phyloP scores from a whole-genome alignment of 768 basidiomycete species.

The Boletus rex-veris region DNA sequence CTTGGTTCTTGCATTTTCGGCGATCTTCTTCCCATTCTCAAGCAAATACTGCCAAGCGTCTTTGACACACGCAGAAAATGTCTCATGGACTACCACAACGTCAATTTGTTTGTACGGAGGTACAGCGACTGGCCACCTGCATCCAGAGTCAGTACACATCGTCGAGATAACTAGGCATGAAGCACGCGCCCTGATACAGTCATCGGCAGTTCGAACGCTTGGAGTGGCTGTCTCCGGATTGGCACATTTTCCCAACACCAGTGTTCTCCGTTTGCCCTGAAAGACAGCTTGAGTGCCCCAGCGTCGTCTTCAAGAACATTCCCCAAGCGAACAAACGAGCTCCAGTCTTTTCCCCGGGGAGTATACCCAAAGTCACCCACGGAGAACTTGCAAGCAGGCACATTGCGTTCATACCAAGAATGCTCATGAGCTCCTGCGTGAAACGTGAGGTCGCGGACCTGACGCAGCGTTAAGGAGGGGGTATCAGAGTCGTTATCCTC shows the following conservation, averaged over 20 bases:
- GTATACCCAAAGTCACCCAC: constrained; percentile 48
- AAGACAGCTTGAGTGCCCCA: constrained; percentile 20
- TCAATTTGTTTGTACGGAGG: constrained; percentile 36
- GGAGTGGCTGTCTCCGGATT: constrained; percentile 28
- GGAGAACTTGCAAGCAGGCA: constrained; percentile 38
- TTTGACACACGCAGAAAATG: constrained; percentile 22
- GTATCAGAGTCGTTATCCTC: constrained; percentile 31
- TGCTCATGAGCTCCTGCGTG: constrained; percentile 35
- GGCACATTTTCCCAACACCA: constrained; percentile 39
- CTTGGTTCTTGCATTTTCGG: constrained; percentile 30
- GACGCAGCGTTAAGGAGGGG: constrained; percentile 32
- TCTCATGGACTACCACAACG: constrained; percentile 38
- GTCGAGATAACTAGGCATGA: background rate
- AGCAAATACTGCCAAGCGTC: constrained; percentile 42
- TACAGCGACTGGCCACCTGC: constrained; percentile 45
- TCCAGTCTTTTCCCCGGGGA: constrained; percentile 34
- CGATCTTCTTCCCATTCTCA: constrained; percentile 30
- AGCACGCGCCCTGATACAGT: constrained; percentile 32
- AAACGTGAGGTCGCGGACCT: constrained; percentile 38
- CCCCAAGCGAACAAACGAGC: constrained; percentile 36
- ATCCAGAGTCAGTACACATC: background rate
- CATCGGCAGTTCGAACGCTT: constrained; percentile 34
- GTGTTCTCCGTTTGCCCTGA: constrained; percentile 29
- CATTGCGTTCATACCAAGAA: constrained; percentile 39
- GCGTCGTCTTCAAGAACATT: constrained; percentile 37